Evolutionary conservation across 2,329 filamentous ascomycete species (phyloP), one percentile per base, ranked within the genome.

Genomic region (Malbranchea zuffiana): DNA sequence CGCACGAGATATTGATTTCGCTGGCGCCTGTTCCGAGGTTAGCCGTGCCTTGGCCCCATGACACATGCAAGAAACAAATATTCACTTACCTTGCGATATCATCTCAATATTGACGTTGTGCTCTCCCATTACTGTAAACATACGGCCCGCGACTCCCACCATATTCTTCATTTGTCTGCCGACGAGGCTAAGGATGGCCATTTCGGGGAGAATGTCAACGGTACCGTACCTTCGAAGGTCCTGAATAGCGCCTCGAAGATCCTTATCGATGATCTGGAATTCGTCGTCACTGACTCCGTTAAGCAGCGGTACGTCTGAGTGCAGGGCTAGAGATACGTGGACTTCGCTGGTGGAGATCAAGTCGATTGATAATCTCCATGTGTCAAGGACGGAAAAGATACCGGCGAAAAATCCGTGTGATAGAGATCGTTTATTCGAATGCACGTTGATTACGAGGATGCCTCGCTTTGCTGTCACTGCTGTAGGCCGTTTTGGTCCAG

Each of bases 1-100:
- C 90, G 55, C 90, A 98, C 7, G 86, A 94, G 43, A 98, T 98
- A 60, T 96, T 98, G 63, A 98, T 98, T 67, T 98, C 90, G 57
- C 87, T 95, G 17, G 90, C 90, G 52, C 87, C 86, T 93, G 48
- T 25, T 48, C 31, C 44, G 21, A 13, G 28, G 15, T 34, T 41
- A 45, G 29, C 17, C 1, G 23, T 31, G n/a, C n/a, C n/a, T n/a
- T 19, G 23, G 12, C 19, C 13, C 13, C 5, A 23, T 24, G 4
- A 6, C 13, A n/a, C n/a, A n/a, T n/a, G n/a, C n/a, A n/a, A n/a
- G n/a, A n/a, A n/a, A n/a, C 7, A 27, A 35, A 34, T 25, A 41
- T 37, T 35, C 20, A 49, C 69, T 53, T 69, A 88, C 90, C 90
- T 66, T 98, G 90, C 16, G 85, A 94, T 49, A 98, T 98, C 90